Base-by-base conservation (phyloP, 208 protist species). In the Leishmania major region DNA sequence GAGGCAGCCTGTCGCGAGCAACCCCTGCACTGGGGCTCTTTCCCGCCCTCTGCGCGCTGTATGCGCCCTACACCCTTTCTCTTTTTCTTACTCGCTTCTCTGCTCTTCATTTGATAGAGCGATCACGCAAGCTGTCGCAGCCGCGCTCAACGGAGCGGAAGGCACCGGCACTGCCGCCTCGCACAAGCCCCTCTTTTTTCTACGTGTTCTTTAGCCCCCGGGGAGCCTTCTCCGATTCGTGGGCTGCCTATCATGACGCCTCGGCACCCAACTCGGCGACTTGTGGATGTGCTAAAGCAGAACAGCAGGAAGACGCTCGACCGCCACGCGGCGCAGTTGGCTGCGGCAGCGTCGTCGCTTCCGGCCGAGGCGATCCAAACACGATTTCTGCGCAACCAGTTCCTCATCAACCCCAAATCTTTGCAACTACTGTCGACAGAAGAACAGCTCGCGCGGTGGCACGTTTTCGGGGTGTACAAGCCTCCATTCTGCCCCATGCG, bases 401-500 rank as follows among this genome's bases (percentile, higher is more conserved):
- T 88, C 79, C 89, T 97, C 60, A 93, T 97, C 59, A 92, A 78
- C 80, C 95, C 95, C 35, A 96, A 96, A 53, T 85, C 92, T 5
- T 85, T 97, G 2, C 85, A 83, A 22, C 84, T 94, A 3, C 67
- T 94, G 31, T 59, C 53, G 15, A 83, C 83, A 40, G 84, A 89
- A 17, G 69, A 83, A 5, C 77, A 84, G 3, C 84, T 97, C 6
- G 60, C 71, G 13, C 88, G 89, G 13, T 96, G 87, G 78, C 79
- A 85, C 73, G 60, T 85, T 2, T 97, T 96, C 75, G 93, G 91
- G 1, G 82, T 97, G 11, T 97, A 96, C 87, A 97, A 97, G 84
- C 95, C 95, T 0, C 89, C 95, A 0, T 97, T 97, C 79, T 97
- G 95, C 80, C 95, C 95, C 13, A 97, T 97, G 95, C 92, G 92